Conservation (phyloP, 305 asterid species). For the Fraxinus nigra region DNA sequence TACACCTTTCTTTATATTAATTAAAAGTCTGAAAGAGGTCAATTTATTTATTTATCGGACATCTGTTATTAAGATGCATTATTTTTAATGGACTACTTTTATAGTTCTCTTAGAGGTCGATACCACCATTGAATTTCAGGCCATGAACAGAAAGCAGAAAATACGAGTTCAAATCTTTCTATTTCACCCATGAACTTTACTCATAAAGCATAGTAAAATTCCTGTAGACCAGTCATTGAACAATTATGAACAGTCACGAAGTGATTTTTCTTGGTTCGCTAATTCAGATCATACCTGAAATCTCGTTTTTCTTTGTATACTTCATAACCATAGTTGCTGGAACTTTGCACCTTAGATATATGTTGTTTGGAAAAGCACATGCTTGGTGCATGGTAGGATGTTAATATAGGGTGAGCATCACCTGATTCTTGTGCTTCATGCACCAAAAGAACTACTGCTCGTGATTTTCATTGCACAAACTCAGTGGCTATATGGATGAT, state of each 20-base stretch:
- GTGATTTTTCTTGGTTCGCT: background rate
- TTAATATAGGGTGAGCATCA: background rate
- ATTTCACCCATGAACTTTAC: background rate
- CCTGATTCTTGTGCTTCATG: background rate
- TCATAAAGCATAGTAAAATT: background rate
- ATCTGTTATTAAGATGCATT: background rate
- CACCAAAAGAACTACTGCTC: background rate
- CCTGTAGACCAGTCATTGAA: background rate
- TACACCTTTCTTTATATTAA: background rate
- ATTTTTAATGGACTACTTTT: background rate
- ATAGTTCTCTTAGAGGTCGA: background rate
- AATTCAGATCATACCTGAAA: background rate
- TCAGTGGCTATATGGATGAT: background rate
- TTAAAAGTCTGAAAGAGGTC: background rate
- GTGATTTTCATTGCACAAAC: background rate
- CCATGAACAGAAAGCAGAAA: background rate
- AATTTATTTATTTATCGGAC: background rate
- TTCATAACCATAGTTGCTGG: background rate
- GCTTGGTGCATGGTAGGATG: background rate
- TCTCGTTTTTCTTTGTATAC: background rate
- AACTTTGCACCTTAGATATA: background rate
- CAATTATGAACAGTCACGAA: background rate
- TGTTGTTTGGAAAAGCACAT: background rate
- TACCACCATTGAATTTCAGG: background rate
- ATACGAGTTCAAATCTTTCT: background rate